Evolutionary conservation across 257 asterid species (phyloP).

Genomic region (Ballota nigra): DNA sequence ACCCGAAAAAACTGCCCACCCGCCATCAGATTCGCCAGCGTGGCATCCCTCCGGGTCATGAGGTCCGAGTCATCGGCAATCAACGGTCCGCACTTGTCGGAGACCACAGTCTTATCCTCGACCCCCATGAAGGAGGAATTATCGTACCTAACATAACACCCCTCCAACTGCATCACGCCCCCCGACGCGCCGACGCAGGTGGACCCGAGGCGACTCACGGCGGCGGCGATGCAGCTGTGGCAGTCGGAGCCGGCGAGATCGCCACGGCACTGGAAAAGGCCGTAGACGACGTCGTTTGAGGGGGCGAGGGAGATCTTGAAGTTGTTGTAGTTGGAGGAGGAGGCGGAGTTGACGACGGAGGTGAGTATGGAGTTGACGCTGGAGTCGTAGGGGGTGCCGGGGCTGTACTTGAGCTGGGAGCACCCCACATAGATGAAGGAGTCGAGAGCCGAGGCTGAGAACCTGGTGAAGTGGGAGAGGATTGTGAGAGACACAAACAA

Average conservation of each 20-base stretch:
- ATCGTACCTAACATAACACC: slow-evolving; percentile 70
- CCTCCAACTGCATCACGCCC: slow-evolving; percentile 79
- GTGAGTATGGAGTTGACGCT: slow-evolving; percentile 66
- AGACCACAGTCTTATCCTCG: slow-evolving; percentile 56
- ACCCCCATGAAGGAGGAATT: slow-evolving; percentile 60
- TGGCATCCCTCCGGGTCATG: slow-evolving; percentile 48
- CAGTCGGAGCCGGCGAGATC: slow-evolving; percentile 58
- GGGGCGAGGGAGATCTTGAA: slow-evolving; percentile 46
- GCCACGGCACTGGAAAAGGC: slow-evolving; percentile 84
- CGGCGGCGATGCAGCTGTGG: slow-evolving; percentile 46
- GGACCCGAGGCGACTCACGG: slow-evolving; percentile 55
- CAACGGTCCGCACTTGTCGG: slow-evolving; percentile 61
- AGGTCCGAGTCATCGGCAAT: slow-evolving; percentile 38
- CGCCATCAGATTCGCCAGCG: slow-evolving; percentile 42
- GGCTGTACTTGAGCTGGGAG: slow-evolving; percentile 54
- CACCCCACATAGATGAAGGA: slow-evolving; percentile 67
- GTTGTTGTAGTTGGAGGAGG: slow-evolving; percentile 55
- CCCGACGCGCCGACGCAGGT: slow-evolving; percentile 61
- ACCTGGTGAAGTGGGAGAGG: slow-evolving; percentile 6
- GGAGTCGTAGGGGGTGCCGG: slow-evolving; percentile 56
- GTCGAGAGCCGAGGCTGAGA: slow-evolving; percentile 28
- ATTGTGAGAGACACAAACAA: no score
- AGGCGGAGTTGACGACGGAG: slow-evolving; percentile 68
- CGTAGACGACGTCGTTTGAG: slow-evolving; percentile 51
- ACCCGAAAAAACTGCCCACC: slow-evolving; percentile 70